phyloP scores from a whole-genome alignment of 1,284 basidiomycete species.

The Schizophyllum commune region DNA sequence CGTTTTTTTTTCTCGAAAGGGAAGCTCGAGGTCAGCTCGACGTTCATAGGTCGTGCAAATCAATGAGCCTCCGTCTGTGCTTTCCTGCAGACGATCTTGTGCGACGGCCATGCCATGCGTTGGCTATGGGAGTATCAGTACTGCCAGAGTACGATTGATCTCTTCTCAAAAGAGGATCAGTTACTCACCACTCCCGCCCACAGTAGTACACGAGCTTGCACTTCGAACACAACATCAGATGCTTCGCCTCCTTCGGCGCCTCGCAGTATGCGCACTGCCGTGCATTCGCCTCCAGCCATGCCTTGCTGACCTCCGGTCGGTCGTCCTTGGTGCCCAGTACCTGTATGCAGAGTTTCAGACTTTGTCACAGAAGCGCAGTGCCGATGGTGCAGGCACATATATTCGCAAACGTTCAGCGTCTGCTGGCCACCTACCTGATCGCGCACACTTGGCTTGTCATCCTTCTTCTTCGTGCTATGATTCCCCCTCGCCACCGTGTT shows the following conservation, averaged over 20 bases:
- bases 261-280: constrained; percentile 19
- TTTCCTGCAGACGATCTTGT: constrained; percentile 19
- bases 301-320: constrained; percentile 14
- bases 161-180: too few relatives aligned
- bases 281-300: constrained; percentile 14
- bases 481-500: constrained; percentile 16
- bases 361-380: too few relatives aligned
- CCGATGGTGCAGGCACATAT: too few relatives aligned
- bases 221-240: constrained; percentile 21
- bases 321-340: constrained; percentile 20
- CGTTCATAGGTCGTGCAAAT: too few relatives aligned
- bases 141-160: too few relatives aligned
- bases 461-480: too few relatives aligned
- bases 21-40: not conserved
- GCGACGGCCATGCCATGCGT: constrained; percentile 18
- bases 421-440: too few relatives aligned
- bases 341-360: too few relatives aligned
- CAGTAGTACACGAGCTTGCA: constrained; percentile 24
- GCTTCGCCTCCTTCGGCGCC: constrained; percentile 14
- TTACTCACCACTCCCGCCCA: constrained; percentile 17
- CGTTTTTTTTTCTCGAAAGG: not conserved
- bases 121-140: constrained; percentile 12
- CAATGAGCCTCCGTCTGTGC: not conserved
- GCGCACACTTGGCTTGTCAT: not conserved
- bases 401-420: too few relatives aligned